Conservation (phyloP, 2,329 filamentous ascomycete genomes). For the Didymella pinodella region DNA sequence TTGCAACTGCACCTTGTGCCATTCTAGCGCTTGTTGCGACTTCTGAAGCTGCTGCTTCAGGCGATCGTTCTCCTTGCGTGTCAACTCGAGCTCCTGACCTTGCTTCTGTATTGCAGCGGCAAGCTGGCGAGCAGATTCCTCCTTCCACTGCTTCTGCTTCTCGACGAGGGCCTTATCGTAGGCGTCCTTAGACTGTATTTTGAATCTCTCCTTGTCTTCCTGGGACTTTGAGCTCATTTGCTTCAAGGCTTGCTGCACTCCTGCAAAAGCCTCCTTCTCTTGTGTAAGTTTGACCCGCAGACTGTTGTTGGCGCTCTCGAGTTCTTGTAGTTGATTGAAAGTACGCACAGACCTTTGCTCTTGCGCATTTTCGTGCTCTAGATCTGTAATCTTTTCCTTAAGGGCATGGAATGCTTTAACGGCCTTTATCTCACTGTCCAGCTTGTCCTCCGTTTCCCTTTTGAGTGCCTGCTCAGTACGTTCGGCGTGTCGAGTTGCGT, state of each 20-base stretch:
- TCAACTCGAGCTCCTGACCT: not conserved
- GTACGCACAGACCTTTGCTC: not conserved
- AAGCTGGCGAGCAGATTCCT: not conserved
- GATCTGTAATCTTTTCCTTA: not conserved
- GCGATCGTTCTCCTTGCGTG: not conserved
- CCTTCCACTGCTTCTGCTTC: not conserved
- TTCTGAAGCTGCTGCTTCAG: conserved; percentile 7
- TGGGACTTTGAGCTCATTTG: not conserved
- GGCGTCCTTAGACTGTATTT: not conserved
- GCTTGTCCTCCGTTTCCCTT: not conserved
- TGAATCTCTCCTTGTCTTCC: not conserved
- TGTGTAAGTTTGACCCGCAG: not conserved
- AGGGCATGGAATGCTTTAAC: not conserved
- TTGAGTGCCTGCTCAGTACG: conserved; percentile 3
- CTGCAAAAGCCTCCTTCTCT: not conserved
- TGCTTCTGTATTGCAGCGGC: not conserved
- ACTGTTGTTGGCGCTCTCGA: not conserved
- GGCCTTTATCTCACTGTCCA: not conserved
- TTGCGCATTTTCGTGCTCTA: not conserved
- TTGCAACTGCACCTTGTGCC: not conserved
- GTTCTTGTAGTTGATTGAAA: not conserved
- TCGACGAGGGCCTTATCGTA: not conserved
- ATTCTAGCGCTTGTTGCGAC: not conserved
- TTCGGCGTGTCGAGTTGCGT: conserved; percentile 13
- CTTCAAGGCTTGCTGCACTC: not conserved